Percentiles rank a stretch among this genome's conserved stretches.
Conservation (phyloP, 202 grass and related monocot genomes). For the Panicum hallii region DNA sequence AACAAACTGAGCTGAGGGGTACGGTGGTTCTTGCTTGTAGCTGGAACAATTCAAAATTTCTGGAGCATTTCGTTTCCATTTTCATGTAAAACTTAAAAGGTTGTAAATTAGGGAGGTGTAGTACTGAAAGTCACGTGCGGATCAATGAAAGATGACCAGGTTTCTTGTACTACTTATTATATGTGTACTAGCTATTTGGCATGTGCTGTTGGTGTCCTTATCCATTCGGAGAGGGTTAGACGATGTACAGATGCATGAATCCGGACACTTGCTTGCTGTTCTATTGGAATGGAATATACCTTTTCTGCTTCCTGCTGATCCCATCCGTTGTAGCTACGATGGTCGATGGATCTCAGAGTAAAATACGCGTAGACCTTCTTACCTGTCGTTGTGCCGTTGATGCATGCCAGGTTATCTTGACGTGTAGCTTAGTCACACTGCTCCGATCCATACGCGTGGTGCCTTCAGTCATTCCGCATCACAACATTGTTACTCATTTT, state of each 20-base stretch:
- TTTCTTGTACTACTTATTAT: background rate
- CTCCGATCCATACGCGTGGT: background rate
- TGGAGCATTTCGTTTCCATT: background rate
- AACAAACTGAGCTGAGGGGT: background rate
- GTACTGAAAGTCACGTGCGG: background rate
- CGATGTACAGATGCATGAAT: background rate
- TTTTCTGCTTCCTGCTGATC: background rate
- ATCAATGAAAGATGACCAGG: constrained; percentile 1
- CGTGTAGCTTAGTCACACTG: background rate
- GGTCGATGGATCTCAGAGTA: background rate
- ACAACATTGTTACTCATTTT: background rate
- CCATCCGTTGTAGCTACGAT: background rate
- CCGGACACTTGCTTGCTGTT: background rate
- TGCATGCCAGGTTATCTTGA: constrained; percentile 15
- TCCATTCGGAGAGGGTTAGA: background rate
- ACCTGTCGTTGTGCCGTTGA: background rate
- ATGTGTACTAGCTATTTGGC: background rate
- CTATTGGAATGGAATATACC: constrained; percentile 16
- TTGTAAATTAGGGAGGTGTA: constrained; percentile 26
- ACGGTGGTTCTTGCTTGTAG: background rate
- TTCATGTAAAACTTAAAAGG: background rate
- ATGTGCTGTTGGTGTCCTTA: background rate
- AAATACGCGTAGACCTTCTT: background rate
- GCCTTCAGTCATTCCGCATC: background rate
- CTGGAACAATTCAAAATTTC: background rate